Base-by-base conservation (phyloP, 2,329 filamentous ascomycete genomes). In the Trichoderma breve region DNA sequence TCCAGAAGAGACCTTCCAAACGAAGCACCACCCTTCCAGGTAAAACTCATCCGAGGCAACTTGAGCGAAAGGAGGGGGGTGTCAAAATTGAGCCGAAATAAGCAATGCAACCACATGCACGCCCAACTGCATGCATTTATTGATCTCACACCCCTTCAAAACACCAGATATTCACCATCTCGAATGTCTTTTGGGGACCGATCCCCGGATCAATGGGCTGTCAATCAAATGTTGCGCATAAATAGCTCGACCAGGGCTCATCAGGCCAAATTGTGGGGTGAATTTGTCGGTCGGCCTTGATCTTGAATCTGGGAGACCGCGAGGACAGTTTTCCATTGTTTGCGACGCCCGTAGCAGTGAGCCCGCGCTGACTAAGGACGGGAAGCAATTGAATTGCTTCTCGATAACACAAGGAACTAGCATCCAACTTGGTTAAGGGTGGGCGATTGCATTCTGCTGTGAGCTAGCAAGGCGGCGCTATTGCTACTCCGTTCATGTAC, bases 271-370 rank as follows among this genome's bases (percentile, higher is more conserved):
- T 11, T 36, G 66, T 43, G 39, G 39, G 66, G 66, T 6, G 30
- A 4, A 21, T 15, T 7, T 66, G 63, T 34, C 12, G 21, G 28
- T 21, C 30, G 28, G 47, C 47, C 51, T 53, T 28, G 15, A 63
- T 24, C 26, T 21, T 34, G 55, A 43, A 21, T 51, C 32, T 28
- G 2, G 15, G 14, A 11, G 28, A 15, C 26, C 5, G 24, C 32
- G 15, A n/a, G 14, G n/a, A 51, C 43, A 1, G 8, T 51, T 18
- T 7, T 12, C 21, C 6, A 43, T 18, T 36, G 1, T 30, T 61
- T 47, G 57, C 66, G 55, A 69, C 36, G 66, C 36, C 66, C 55
- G 66, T 51, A 53, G 66, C 66, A n/a, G 66, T 53, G 39, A 70
- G 66, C 39, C 55, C 57, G 66, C 39, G 66, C 57, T 70, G 66